Conservation (phyloP, 2,329 filamentous ascomycete genomes). For the Malbranchea cinnamomea region DNA sequence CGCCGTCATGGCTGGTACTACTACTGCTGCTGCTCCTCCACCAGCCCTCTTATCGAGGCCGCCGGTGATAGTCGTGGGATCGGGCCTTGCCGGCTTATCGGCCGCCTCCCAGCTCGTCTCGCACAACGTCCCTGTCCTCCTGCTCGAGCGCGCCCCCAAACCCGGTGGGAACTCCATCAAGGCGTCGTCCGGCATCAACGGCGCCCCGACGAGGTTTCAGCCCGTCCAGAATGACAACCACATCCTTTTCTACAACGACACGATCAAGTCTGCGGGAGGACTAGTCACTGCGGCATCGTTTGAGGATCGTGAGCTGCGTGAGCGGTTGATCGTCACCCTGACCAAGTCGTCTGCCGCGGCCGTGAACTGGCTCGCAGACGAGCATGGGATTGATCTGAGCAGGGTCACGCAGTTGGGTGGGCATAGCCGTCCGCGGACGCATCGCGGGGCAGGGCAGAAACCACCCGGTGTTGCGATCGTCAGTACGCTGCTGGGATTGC, state of each 20-base stretch:
- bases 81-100: conserved; percentile 48
- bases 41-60: conserved; percentile 3
- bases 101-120: conserved; percentile 43
- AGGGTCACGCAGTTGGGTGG: conserved; percentile 46
- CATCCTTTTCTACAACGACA: conserved; percentile 39
- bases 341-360: conserved; percentile 34
- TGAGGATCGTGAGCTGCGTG: conserved; percentile 20
- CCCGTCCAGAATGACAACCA: conserved; percentile 17
- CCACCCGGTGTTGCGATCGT: conserved; percentile 48
- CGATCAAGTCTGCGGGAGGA: conserved; percentile 40
- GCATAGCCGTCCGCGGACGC: conserved; percentile 41
- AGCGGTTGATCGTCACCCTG: conserved; percentile 35
- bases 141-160: conserved; percentile 45
- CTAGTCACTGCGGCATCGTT: conserved; percentile 13
- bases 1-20: too few relatives aligned
- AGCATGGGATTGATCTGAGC: conserved; percentile 43
- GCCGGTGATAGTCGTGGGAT: conserved; percentile 47
- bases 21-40: too few relatives aligned
- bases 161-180: conserved; percentile 53
- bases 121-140: conserved; percentile 36
- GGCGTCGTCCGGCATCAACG: conserved; percentile 52
- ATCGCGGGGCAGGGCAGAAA: conserved; percentile 40
- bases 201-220: conserved; percentile 45
- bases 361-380: conserved; percentile 42
- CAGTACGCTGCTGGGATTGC: conserved; percentile 35